Conservation (phyloP, 306 rosid species). For the Bauhinia variegata region DNA sequence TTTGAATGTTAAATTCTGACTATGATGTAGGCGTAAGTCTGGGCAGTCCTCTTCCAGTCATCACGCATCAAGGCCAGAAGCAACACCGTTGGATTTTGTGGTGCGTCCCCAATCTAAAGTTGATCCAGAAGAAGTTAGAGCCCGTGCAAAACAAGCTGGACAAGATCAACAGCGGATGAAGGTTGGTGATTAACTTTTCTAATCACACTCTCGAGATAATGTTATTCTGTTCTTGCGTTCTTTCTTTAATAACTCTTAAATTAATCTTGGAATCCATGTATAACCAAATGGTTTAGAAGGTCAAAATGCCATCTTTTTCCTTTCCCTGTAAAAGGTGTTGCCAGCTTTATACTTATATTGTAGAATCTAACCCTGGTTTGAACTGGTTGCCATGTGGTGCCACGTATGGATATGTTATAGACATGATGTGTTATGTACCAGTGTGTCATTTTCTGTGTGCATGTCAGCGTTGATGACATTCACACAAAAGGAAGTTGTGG, state of each 20-base stretch:
- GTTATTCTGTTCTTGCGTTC: not conserved
- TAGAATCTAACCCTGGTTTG: not conserved
- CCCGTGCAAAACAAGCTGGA: constrained; percentile 74
- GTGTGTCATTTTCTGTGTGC: no score
- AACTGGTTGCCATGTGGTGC: not conserved
- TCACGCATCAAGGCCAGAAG: constrained; percentile 89
- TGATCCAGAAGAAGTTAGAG: constrained; percentile 93
- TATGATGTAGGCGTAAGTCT: constrained; percentile 73
- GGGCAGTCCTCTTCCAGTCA: constrained; percentile 84
- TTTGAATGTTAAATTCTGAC: constrained; percentile 24
- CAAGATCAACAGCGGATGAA: constrained; percentile 93
- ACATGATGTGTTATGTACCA: no score
- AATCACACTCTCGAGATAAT: not conserved
- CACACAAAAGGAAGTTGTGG: not conserved
- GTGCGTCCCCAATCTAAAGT: constrained; percentile 92
- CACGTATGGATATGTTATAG: not conserved
- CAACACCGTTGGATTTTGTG: constrained; percentile 92
- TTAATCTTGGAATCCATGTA: not conserved
- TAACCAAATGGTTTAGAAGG: no score
- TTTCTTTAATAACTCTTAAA: not conserved
- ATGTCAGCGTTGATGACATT: no score
- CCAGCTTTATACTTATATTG: not conserved
- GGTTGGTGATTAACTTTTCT: constrained; percentile 50
- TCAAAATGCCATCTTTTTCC: not conserved
- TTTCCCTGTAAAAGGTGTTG: not conserved